These are phyloP conservation scores for Fusarium sp. DNA, from an alignment of 2,329 filamentous ascomycete species.

Conservation along the genomic window DNA sequence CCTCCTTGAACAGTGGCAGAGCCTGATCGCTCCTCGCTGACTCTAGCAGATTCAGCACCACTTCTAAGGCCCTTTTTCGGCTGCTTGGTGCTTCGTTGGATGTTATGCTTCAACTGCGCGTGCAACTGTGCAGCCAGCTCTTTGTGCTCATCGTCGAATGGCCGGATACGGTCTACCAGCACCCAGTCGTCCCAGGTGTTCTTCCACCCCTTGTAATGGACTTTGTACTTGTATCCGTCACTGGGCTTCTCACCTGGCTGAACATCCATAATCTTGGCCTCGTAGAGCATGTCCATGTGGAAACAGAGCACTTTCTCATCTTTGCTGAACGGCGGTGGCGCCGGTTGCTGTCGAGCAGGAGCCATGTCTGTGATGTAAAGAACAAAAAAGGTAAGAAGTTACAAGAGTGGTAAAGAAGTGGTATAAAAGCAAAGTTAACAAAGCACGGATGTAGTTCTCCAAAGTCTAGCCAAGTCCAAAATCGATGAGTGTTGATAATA, in stretches of 20 bases:
- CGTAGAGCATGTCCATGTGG: conserved; percentile 95
- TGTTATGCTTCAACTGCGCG: conserved; percentile 71
- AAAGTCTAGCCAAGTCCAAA: neutral
- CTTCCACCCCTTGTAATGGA: conserved; percentile 99
- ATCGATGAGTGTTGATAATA: conserved; percentile 13
- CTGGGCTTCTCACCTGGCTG: conserved; percentile 73
- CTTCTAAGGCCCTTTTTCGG: conserved; percentile 57
- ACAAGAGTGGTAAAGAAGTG: conserved; percentile 2
- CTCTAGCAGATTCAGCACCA: conserved; percentile 64
- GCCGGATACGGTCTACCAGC: conserved; percentile 88
- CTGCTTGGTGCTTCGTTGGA: conserved; percentile 63
- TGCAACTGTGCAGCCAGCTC: conserved; percentile 82
- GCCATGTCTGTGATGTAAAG: conserved; percentile 48
- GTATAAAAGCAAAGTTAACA: neutral
- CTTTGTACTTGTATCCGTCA: conserved; percentile 82
- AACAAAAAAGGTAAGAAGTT: conserved; percentile 21
- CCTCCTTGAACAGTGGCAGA: conserved; percentile 68
- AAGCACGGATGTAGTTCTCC: neutral
- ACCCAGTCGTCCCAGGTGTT: conserved; percentile 99
- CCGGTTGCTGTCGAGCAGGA: conserved; percentile 54
- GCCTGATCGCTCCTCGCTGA: conserved; percentile 77
- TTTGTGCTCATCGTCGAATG: conserved; percentile 94
- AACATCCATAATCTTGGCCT: conserved; percentile 92
- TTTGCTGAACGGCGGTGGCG: conserved; percentile 67
- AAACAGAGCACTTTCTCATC: conserved; percentile 97